Conservation (phyloP, 257 asterid genomes). For the Salvia splendens region DNA sequence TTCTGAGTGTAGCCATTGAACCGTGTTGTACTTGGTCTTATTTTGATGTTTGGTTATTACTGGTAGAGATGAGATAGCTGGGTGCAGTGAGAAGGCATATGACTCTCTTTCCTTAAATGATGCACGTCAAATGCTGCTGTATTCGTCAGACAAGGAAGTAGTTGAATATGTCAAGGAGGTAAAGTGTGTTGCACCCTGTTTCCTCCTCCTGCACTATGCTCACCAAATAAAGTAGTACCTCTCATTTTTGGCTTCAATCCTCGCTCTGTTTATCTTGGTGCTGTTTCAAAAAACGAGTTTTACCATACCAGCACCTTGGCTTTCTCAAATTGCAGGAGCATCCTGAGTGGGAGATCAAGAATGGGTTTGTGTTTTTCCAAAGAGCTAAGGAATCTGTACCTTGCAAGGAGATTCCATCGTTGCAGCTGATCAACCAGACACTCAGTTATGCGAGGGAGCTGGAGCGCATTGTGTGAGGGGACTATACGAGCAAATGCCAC, state of each 20-base stretch:
- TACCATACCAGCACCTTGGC: not conserved
- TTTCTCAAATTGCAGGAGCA: constrained; percentile 65
- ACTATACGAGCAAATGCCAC: not conserved
- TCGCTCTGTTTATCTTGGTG: not conserved
- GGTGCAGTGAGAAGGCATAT: constrained; percentile 93
- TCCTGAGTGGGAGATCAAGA: constrained; percentile 84
- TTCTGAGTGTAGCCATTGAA: not conserved
- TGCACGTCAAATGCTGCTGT: constrained; percentile 66
- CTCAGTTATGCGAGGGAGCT: constrained; percentile 90
- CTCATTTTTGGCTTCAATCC: not conserved
- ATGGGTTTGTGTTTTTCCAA: constrained; percentile 64
- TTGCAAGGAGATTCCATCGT: constrained; percentile 93
- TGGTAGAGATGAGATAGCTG: constrained; percentile 91
- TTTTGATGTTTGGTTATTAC: constrained; percentile 26
- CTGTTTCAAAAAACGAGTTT: not conserved
- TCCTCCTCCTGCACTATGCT: not conserved
- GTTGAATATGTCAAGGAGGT: constrained; percentile 63
- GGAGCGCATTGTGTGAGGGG: constrained; percentile 57
- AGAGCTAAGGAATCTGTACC: constrained; percentile 71
- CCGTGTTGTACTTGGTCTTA: not conserved
- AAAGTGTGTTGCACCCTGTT: constrained; percentile 12
- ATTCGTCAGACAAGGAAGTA: constrained; percentile 73
- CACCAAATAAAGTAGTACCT: not conserved
- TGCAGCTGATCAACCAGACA: constrained; percentile 91
- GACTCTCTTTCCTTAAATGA: constrained; percentile 73